Percentiles rank a stretch among this genome's conserved stretches.
phyloP scores from a whole-genome alignment of 768 basidiomycete genomes.

The Tubosaeta sp. region DNA sequence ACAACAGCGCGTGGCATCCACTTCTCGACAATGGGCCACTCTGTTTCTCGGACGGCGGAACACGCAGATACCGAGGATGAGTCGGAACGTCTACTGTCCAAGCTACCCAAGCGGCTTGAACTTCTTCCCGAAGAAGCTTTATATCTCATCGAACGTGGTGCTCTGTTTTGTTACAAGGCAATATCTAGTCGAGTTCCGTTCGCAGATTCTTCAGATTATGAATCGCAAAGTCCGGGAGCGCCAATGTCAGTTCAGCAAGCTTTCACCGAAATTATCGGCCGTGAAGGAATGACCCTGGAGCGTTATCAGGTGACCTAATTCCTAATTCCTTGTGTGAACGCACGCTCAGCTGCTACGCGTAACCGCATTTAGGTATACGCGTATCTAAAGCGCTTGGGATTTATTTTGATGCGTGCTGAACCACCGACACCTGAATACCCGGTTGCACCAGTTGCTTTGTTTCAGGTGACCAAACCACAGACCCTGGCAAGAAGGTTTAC shows the following conservation, averaged over 20 bases:
- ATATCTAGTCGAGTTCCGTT: slow-evolving; percentile 25
- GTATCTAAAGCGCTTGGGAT: slow-evolving; percentile 89
- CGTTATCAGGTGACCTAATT: slow-evolving; percentile 67
- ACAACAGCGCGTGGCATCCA: slow-evolving; percentile 77
- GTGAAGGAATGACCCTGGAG: slow-evolving; percentile 73
- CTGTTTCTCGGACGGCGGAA: slow-evolving; percentile 46
- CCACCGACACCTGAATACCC: slow-evolving; percentile 56
- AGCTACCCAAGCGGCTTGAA: slow-evolving; percentile 65
- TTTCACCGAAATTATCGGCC: slow-evolving; percentile 80
- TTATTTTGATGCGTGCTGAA: slow-evolving; percentile 74
- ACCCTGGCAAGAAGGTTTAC: background rate
- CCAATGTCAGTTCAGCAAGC: slow-evolving; percentile 94
- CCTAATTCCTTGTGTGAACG: slow-evolving; percentile 4
- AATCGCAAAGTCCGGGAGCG: slow-evolving; percentile 47
- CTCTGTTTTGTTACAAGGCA: slow-evolving; percentile 79
- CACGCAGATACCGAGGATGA: slow-evolving; percentile 28
- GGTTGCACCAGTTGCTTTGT: slow-evolving; percentile 35
- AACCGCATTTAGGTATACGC: slow-evolving; percentile 70
- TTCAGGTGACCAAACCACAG: slow-evolving; percentile 5
- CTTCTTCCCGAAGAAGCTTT: slow-evolving; percentile 93
- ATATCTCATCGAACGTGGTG: slow-evolving; percentile 89
- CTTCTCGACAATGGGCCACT: slow-evolving; percentile 79
- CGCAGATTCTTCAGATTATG: slow-evolving; percentile 11
- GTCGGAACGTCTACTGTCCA: slow-evolving; percentile 20
- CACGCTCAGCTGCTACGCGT: background rate